Evolutionary conservation across 106 monocot species (phyloP).

Genomic region (Dendrobium chrysotoxum): DNA sequence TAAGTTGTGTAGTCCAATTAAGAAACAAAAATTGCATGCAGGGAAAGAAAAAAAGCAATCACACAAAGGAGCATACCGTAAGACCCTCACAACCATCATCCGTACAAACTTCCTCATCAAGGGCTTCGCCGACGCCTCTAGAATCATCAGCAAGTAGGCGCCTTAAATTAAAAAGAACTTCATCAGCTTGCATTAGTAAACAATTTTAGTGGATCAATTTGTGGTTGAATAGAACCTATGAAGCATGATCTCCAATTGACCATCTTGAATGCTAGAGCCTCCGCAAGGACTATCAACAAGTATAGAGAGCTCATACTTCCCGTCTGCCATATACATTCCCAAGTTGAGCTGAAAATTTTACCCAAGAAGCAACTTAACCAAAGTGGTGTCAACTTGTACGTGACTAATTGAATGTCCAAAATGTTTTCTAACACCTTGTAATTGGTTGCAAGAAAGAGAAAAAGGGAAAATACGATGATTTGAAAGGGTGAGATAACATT

Average conservation of each 20-base stretch:
- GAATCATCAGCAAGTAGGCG: constrained; percentile 47
- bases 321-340: constrained; percentile 52
- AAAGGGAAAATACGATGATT: background rate
- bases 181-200: background rate
- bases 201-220: background rate
- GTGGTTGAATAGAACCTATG: constrained; percentile 34
- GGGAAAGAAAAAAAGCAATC: background rate
- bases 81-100: constrained; percentile 38
- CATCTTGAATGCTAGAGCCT: constrained; percentile 67
- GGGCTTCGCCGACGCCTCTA: constrained; percentile 62
- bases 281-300: constrained; percentile 67
- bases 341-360: constrained; percentile 53
- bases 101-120: constrained; percentile 56
- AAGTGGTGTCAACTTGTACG: too few species aligned
- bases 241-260: constrained; percentile 62
- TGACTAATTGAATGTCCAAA: background rate
- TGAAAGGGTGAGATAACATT: background rate
- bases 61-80: constrained; percentile 25
- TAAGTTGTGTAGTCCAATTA: background rate
- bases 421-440: background rate
- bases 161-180: constrained; percentile 19
- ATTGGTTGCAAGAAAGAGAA: background rate
- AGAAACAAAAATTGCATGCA: background rate
- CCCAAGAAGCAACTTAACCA: constrained; percentile 8
- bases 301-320: constrained; percentile 55